Evolutionary conservation across 495 filamentous ascomycete genomes (phyloP).

Genomic region (Hyaloscypha variabilis): DNA sequence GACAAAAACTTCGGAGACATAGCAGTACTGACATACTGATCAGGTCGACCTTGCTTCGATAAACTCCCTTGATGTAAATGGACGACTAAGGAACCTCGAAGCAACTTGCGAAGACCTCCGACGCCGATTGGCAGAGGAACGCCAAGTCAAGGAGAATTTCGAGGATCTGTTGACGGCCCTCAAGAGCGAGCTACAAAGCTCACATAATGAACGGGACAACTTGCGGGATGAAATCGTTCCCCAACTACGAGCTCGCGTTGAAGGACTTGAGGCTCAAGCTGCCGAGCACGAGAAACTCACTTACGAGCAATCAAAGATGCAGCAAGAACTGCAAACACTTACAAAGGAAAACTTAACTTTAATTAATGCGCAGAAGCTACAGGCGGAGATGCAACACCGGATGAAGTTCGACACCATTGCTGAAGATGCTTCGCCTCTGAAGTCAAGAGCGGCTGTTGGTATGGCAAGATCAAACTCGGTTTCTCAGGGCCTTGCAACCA

Average conservation of each 20-base stretch:
- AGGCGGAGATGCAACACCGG: conserved; percentile 50
- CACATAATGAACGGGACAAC: conserved; percentile 87
- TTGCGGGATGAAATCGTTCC: conserved; percentile 86
- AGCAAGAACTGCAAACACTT: conserved; percentile 76
- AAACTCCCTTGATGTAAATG: conserved; percentile 49
- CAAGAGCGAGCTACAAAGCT: conserved; percentile 76
- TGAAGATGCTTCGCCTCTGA: conserved; percentile 49
- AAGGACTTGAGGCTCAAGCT: conserved; percentile 73
- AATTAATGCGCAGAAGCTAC: conserved; percentile 55
- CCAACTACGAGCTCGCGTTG: conserved; percentile 69
- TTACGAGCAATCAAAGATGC: conserved; percentile 76
- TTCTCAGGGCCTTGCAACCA: conserved; percentile 34
- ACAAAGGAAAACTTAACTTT: conserved; percentile 44
- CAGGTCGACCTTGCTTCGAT: conserved; percentile 46
- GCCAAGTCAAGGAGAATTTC: conserved; percentile 88
- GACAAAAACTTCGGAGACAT: background rate
- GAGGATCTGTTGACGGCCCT: conserved; percentile 87
- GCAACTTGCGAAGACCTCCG: conserved; percentile 75
- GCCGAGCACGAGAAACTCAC: conserved; percentile 66
- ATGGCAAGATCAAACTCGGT: conserved; percentile 66
- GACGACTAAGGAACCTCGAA: conserved; percentile 75
- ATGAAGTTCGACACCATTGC: conserved; percentile 60
- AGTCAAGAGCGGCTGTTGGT: conserved; percentile 38
- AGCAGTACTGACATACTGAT: background rate
- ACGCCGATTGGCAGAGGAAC: conserved; percentile 81